Evolutionary conservation across 2,329 filamentous ascomycete genomes (phyloP), one percentile per base, ranked within the genome.

Genomic region (Nemania sp.): DNA sequence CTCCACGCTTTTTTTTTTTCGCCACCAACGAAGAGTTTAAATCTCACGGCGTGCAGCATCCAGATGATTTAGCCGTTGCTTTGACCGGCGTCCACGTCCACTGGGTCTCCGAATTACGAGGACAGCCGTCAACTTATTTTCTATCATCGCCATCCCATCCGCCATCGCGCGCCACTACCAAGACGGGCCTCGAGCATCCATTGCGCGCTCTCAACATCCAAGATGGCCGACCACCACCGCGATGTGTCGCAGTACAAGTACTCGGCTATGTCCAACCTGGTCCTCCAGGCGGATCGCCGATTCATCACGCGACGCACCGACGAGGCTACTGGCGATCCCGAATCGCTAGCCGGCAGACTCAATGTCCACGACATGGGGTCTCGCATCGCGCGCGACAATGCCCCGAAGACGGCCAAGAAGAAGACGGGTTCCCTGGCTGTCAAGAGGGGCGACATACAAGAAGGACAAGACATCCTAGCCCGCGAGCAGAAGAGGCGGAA

Each of bases 231-330:
- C 76, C 83, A 86, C 77, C 82, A 88, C 73, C 86, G 86, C 78
- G 87, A 95, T 89, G 90, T 96, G 73, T 93, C 92, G 78, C 93
- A 97, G 80, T 97, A 96, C 86, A 97, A 97, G 80, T 97, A 97
- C 86, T 92, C 92, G 87, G 92, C 91, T 78, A 98, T 99, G 95
- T 99, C 95, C 81, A 99, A 99, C 87, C 90, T 99, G 92, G 95
- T 99, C 75, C 91, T 99, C 87, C 95, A 99, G 90, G 93, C 92
- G 81, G 95, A 99, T 82, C 90, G 93, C 80, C 90, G 95, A 71
- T 98, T 99, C 76, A 90, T 96, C 71, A 92, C 92, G 66, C 88
- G 95, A 76, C 88, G 92, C 72, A 92, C 89, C 70, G 94, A 99
- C 78, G 96, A 99, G 80, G 89, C 92, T 66, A 98, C 94, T 53